Conservation (phyloP, 1,284 basidiomycete genomes). For the Bondarzewia mesenterica region DNA sequence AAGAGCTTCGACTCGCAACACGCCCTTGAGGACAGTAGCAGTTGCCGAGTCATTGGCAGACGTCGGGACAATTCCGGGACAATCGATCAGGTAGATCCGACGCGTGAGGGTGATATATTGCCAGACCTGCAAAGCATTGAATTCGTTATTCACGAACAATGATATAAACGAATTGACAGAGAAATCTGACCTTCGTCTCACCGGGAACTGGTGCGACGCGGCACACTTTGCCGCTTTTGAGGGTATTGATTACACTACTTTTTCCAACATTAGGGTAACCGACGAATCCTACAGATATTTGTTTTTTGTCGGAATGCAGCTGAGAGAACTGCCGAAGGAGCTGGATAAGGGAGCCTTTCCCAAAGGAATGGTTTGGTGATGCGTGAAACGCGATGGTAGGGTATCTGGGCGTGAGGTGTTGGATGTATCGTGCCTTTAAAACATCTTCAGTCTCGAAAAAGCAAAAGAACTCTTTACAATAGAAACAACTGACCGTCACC, state of each 20-base stretch:
- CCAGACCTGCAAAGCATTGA: constrained; percentile 77
- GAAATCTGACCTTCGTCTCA: constrained; percentile 81
- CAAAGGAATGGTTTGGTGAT: constrained; percentile 98
- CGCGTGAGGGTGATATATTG: constrained; percentile 97
- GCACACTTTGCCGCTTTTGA: constrained; percentile 98
- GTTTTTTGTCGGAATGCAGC: constrained; percentile 98
- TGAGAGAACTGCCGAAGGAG: constrained; percentile 95
- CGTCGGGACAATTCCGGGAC: constrained; percentile 95
- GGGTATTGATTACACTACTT: constrained; percentile 95
- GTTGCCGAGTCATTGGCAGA: constrained; percentile 89
- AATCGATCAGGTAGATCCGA: constrained; percentile 98
- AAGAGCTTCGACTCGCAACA: constrained; percentile 94
- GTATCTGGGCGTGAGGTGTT: constrained; percentile 89
- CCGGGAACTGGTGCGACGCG: constrained; percentile 95
- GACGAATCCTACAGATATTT: constrained; percentile 96
- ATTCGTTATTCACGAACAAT: too few species aligned
- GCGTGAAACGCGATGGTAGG: constrained; percentile 99
- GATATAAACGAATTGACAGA: too few species aligned
- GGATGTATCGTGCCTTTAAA: constrained; percentile 90
- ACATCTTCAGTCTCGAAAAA: constrained; percentile 7
- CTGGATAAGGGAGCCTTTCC: constrained; percentile 96
- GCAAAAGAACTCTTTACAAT: too few species aligned
- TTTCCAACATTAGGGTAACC: constrained; percentile 99
- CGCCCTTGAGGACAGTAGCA: constrained; percentile 92
- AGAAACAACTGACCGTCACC: constrained; percentile 94